These are phyloP conservation scores for Volutella citrinella DNA, from an alignment of 2,329 filamentous ascomycete genomes.

Conservation along the genomic window DNA sequence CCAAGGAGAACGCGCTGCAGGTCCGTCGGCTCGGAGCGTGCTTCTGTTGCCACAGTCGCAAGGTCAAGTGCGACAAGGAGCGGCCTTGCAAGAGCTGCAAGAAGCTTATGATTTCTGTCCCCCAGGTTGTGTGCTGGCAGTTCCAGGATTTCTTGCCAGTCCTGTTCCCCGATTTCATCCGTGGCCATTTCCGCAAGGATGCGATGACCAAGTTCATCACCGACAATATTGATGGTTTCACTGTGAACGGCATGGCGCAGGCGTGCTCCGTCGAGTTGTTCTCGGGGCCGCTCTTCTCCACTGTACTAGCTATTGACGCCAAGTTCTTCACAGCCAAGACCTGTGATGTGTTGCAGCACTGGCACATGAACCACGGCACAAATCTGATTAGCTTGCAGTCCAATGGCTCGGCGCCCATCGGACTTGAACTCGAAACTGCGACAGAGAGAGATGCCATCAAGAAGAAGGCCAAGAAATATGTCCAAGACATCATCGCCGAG, in stretches of 20 bases:
- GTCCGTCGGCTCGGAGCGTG: constrained; percentile 54
- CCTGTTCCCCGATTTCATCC: constrained; percentile 51
- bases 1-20: constrained; percentile 52
- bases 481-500: constrained; percentile 47
- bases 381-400: constrained; percentile 39
- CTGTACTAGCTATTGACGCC: constrained; percentile 45
- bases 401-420: constrained; percentile 47
- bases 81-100: constrained; percentile 56
- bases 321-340: constrained; percentile 51
- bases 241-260: constrained; percentile 37
- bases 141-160: constrained; percentile 53
- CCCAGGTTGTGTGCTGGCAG: constrained; percentile 57
- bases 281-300: constrained; percentile 42
- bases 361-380: constrained; percentile 40
- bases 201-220: constrained; percentile 46
- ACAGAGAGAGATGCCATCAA: constrained; percentile 44
- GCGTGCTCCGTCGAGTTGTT: constrained; percentile 46
- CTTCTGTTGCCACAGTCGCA: constrained; percentile 58
- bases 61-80: constrained; percentile 56
- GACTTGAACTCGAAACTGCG: constrained; percentile 42
- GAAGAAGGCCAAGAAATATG: constrained; percentile 46
- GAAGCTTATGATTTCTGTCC: constrained; percentile 47
- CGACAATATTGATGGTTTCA: constrained; percentile 48
- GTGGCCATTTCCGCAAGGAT: constrained; percentile 48
- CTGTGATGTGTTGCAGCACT: constrained; percentile 48